Evolutionary conservation across 2,329 filamentous ascomycete species (phyloP), one percentile per base, ranked within the genome.

Genomic region (Penicillium italicum): DNA sequence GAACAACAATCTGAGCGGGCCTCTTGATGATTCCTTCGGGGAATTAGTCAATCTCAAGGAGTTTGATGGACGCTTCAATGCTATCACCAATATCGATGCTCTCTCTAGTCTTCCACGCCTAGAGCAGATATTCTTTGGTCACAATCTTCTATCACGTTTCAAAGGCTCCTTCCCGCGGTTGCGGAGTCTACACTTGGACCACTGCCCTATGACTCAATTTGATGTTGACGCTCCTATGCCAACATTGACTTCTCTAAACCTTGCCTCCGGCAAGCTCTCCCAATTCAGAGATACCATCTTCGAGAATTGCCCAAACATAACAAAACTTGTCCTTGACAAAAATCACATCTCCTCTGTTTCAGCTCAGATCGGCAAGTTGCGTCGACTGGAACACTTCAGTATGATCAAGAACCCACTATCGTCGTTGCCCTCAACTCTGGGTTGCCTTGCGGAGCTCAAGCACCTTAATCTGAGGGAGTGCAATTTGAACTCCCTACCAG

Each of bases 291-390:
- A 97, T 69, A 87, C 89, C 43, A 83, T 93, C 14, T 97, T 96
- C 69, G 86, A 88, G 62, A 91, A 93, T 69, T 86, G 97, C 76
- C 83, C 89, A 9, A 94, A 91, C 65, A 75, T 99, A 42, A 90
- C 93, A 55, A 91, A 92, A 66, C 81, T 99, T 22, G 87, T 93
- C 18, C 80, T 99, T 51, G 93, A 97, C 75, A 92, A 90, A 70
- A 99, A 99, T 68, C 95, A 97, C 70, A 95, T 99, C 65, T 91
- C 94, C 0, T 93, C 90, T 0, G 78, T 99, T 24, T 94, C 93
- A 0, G 82, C 85, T 52, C 88, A 95, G 58, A 89, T 99, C 57
- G 92, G 93, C 16, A 89, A 88, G 60, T 77, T 99, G 42, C 85
- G 84, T 60, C 89, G 85, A 63, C 79, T 99, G 30, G 92, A 97